Percentiles rank a stretch among this genome's conserved stretches.
These are phyloP conservation scores for Glycyrrhiza uralensis DNA, from an alignment of 306 rosid species.

Conservation along the genomic window DNA sequence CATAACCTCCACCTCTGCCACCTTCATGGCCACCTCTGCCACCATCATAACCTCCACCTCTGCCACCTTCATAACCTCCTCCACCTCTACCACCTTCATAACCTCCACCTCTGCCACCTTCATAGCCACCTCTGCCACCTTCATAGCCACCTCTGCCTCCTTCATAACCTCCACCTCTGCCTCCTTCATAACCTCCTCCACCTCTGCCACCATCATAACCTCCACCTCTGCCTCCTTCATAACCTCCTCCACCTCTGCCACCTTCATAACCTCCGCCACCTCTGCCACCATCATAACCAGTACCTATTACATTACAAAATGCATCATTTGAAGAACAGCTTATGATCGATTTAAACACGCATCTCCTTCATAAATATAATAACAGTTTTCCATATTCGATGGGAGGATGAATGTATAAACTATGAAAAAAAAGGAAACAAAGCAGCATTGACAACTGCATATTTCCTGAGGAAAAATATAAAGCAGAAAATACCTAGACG, in stretches of 20 bases:
- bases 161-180: slow-evolving; percentile 14
- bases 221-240: slow-evolving; percentile 26
- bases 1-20: no score
- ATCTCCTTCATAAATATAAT: neutral
- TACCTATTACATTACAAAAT: slow-evolving; percentile 36
- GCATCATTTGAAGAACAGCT: slow-evolving; percentile 2
- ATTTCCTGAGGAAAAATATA: neutral
- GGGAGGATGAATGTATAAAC: neutral
- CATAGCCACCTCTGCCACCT: slow-evolving; percentile 1
- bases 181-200: slow-evolving; percentile 12
- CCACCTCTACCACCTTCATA: no score
- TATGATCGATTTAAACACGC: neutral
- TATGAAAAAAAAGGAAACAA: neutral
- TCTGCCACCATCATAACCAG: slow-evolving; percentile 53
- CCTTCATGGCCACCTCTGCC: no score
- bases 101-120: no score
- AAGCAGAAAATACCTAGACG: neutral
- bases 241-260: slow-evolving; percentile 12
- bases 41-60: no score
- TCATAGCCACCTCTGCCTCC: slow-evolving; percentile 13
- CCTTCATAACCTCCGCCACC: slow-evolving; percentile 30
- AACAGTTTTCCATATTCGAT: neutral
- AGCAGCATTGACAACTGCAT: neutral
- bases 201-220: slow-evolving; percentile 26
- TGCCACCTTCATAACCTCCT: no score